Evolutionary conservation across 1,284 basidiomycete species (phyloP), one percentile per base, ranked within the genome.

Genomic region (Mrakiaceae sp.): DNA sequence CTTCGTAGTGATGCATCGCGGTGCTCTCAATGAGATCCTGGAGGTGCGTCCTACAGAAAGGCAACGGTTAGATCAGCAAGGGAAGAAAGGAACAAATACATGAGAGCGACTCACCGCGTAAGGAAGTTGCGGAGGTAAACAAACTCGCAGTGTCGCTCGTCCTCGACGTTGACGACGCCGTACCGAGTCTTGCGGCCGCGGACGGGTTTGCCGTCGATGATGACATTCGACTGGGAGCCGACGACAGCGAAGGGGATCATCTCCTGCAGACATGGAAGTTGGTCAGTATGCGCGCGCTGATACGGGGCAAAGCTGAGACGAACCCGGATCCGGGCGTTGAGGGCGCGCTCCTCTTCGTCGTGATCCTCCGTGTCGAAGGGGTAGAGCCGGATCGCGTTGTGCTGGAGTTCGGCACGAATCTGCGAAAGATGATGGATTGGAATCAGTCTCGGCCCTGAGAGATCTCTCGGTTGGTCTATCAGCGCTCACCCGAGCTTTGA

Each of bases 11-110:
- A 75, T 96, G 96, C 78, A 95, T 90, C 7, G 94, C 90, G 3
- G 95, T 98, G 64, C 95, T 97, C 81, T 98, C 95, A 76, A 98
- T 98, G 72, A 98, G 79, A 75, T 98, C 96, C 78, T 98, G 96
- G 72, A 98, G 79, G 78, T 98, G 95, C 46, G 95, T 95, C 77
- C 93, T 88, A 66, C 54, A 55, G 51, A 27, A 44, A 16, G 51
- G 2, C 14, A 9, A 16, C 12, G 51, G 14, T 3, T 11, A 56
- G 48, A 52, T 44, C 11, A 42, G 39, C 49, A 27, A 64, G 50
- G 59, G n/a, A 63, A 43, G 58, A 52, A 43, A 62, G 47, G 3
- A 46, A 65, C 12, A 14, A 61, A 27, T 49, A 60, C 27, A 42
- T 6, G 6, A 59, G 61, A 53, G 39, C 27, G n/a, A 63, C 82